Evolutionary conservation across 2,329 filamentous ascomycete genomes (phyloP).

Genomic region (Diplocarpon rosae): DNA sequence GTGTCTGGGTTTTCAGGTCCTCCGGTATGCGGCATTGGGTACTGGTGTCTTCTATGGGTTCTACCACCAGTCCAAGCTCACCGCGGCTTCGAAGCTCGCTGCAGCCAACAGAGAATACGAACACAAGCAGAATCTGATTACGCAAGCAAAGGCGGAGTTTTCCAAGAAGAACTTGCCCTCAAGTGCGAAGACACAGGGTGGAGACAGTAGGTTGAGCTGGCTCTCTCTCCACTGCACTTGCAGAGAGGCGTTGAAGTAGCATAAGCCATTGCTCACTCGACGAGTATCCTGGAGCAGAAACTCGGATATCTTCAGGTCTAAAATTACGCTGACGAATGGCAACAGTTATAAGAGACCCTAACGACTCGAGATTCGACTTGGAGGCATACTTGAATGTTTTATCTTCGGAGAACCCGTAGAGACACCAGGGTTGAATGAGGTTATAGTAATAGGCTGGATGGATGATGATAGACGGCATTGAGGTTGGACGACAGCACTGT

Average conservation of each 20-base stretch:
- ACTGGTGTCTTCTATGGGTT: slow-evolving; percentile 92
- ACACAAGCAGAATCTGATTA: slow-evolving; percentile 84
- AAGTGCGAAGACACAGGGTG: slow-evolving; percentile 28
- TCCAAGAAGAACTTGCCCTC: slow-evolving; percentile 59
- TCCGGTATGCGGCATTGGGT: slow-evolving; percentile 91
- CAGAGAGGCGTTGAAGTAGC: no score
- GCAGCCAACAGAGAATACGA: slow-evolving; percentile 74
- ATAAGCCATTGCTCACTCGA: no score
- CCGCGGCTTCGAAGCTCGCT: slow-evolving; percentile 55
- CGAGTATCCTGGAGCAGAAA: no score
- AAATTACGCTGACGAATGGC: background rate
- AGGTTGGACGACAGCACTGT: slow-evolving; percentile 7
- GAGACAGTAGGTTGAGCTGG: slow-evolving; percentile 27
- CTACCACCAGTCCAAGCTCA: slow-evolving; percentile 81
- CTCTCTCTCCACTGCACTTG: background rate
- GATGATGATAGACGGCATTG: slow-evolving; percentile 19
- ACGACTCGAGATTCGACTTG: slow-evolving; percentile 85
- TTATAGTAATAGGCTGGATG: slow-evolving; percentile 19
- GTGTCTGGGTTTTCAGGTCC: slow-evolving; percentile 50
- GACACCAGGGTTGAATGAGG: slow-evolving; percentile 4
- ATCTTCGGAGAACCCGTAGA: slow-evolving; percentile 31
- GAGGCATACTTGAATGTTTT: slow-evolving; percentile 69
- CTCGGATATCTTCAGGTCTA: no score
- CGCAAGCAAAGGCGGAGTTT: slow-evolving; percentile 86
- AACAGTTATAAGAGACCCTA: slow-evolving; percentile 62